A percentile compares a stretch with the other conserved stretches of the same genome.
These are phyloP conservation scores for Akanthomyces dipterigenus DNA, from an alignment of 2,329 filamentous ascomycete species.

Conservation along the genomic window DNA sequence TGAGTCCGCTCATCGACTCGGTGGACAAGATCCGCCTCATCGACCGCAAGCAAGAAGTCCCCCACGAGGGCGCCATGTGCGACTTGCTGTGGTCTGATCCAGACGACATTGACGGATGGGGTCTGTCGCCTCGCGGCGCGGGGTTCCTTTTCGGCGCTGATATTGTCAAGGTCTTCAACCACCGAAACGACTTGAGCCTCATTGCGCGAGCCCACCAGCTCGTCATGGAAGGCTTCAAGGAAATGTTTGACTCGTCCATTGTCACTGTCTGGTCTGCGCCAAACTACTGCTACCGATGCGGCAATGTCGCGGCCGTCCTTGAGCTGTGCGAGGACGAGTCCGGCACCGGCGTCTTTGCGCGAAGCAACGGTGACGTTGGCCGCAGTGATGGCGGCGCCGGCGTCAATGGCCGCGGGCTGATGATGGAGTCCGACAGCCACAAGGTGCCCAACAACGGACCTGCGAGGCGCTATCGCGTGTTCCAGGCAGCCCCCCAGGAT, in stretches of 20 bases:
- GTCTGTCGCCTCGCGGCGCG: constrained; percentile 83
- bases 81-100: constrained; percentile 97
- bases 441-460: constrained; percentile 54
- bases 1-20: constrained; percentile 84
- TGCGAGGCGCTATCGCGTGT: constrained; percentile 85
- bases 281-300: constrained; percentile 94
- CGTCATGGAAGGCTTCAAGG: constrained; percentile 99
- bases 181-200: constrained; percentile 83
- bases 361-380: constrained; percentile 64
- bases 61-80: constrained; percentile 98
- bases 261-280: constrained; percentile 98
- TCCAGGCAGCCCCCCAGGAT: constrained; percentile 94
- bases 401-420: constrained; percentile 31
- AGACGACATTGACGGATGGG: constrained; percentile 97
- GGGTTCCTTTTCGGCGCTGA: constrained; percentile 94
- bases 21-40: constrained; percentile 94
- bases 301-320: constrained; percentile 90
- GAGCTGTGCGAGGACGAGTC: constrained; percentile 83
- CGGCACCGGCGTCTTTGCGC: constrained; percentile 62
- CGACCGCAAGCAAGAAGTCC: constrained; percentile 96
- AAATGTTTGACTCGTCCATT: constrained; percentile 95
- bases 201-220: constrained; percentile 94
- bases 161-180: constrained; percentile 94
- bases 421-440: constrained; percentile 37
- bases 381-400: constrained; percentile 39